Evolutionary conservation across 768 basidiomycete genomes (phyloP), one percentile per base, ranked within the genome.

Genomic region (Boletus bicolor): DNA sequence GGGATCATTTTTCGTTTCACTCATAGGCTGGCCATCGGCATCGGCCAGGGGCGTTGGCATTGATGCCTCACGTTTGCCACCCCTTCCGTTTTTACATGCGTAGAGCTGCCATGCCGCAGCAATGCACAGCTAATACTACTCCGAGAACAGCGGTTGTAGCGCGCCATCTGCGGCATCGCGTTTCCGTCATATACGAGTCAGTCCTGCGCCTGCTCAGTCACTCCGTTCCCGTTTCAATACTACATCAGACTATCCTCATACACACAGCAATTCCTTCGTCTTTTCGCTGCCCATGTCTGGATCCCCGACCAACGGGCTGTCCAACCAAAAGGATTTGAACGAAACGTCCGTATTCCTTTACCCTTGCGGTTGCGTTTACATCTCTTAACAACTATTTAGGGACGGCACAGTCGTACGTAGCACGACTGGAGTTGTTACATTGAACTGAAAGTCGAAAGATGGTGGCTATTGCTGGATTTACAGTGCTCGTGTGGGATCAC

Each of bases 391-490:
- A 24, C 19, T 26, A 39, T 39, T 19, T 35, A 64, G 63, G 8
- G 26, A 2, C 10, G 9, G 26, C 32, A 65, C 63, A 6, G 3
- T 54, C 37, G 63, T 64, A 38, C 14, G 63, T 53, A 35, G 24
- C 43, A 7, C 14, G 11, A 39, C 37, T 17, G 7, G 8, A 6
- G 35, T 11, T 24, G 5, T 44, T n/a, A 11, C 21, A 42, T 34
- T 24, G 24, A 41, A 38, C 32, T 60, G 35, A 64, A n/a, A 17
- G 1, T 37, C 19, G 45, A 38, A 55, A 85, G 82, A 78, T 74
- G 51, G 73, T 85, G 35, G 83, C 79, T 12, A 68, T 84, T 36
- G 75, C 75, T 11, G 77, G 79, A 58, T 81, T 80, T 61, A 76
- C 77, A 1, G 62, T 80, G 14, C 71, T 85, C 12, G 55, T 84